phyloP scores from a whole-genome alignment of 2,329 filamentous ascomycete genomes.

The Amesomyces nigricolor region DNA sequence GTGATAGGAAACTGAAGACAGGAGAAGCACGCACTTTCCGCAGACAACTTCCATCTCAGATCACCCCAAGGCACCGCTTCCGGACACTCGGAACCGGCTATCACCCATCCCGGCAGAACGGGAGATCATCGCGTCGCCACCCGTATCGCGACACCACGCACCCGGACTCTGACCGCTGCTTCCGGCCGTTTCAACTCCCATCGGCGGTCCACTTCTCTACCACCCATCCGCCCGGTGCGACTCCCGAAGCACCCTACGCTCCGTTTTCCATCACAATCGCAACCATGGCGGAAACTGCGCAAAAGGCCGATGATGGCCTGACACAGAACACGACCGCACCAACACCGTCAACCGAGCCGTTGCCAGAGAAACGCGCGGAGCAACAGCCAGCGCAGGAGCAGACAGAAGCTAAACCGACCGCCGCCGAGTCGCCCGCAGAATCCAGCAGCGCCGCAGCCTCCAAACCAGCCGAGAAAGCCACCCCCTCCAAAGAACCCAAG shows the following conservation, averaged over 20 bases:
- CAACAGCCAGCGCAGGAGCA: neutral
- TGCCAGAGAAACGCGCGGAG: conserved; percentile 7
- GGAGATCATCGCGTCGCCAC: neutral
- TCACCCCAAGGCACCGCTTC: conserved; percentile 16
- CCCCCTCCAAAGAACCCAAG: conserved; percentile 23
- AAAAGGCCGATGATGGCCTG: conserved; percentile 5
- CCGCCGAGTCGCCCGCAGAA: conserved; percentile 4
- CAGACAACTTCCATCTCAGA: neutral
- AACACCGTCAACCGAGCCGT: conserved; percentile 7
- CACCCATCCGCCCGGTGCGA: neutral
- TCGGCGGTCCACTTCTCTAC: neutral
- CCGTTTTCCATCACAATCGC: neutral
- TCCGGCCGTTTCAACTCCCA: neutral
- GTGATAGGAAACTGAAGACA: neutral
- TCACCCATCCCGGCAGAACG: conserved; percentile 4
- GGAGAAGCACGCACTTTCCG: neutral
- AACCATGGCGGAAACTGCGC: conserved; percentile 18
- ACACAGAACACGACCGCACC: neutral
- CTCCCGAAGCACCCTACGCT: neutral
- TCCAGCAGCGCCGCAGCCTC: neutral
- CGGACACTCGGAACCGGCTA: conserved; percentile 18
- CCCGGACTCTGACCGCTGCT: neutral
- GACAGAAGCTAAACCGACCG: neutral
- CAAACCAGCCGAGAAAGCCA: conserved; percentile 3
- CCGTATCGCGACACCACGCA: neutral